Evolutionary conservation across 352 stramenopile species (phyloP).

Genomic region (Pythium sukuiense): DNA sequence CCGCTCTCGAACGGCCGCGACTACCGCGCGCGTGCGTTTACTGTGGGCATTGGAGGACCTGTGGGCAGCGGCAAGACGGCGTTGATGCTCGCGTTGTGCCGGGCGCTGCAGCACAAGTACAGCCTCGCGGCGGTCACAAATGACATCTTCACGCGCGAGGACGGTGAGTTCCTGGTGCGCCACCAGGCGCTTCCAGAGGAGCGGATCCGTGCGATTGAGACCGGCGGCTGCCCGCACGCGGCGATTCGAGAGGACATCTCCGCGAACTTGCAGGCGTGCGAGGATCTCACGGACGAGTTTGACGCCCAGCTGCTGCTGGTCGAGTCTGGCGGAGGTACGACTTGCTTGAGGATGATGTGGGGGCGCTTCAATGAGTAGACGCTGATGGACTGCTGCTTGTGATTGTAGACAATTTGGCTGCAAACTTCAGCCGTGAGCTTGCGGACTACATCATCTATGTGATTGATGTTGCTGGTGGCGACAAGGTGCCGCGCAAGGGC

Average conservation of each 20-base stretch:
- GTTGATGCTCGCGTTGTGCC: conserved; percentile 93
- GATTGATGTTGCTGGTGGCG: conserved; percentile 97
- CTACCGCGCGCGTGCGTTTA: conserved; percentile 89
- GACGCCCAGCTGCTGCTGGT: conserved; percentile 86
- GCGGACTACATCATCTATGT: conserved; percentile 99
- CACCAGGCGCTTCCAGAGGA: conserved; percentile 89
- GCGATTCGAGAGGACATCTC: conserved; percentile 97
- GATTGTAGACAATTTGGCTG: conserved; percentile 93
- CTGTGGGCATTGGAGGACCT: conserved; percentile 95
- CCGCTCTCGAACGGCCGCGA: conserved; percentile 50
- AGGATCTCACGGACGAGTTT: conserved; percentile 93
- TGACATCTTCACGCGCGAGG: conserved; percentile 99
- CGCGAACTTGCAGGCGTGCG: conserved; percentile 95
- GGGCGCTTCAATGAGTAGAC: background rate
- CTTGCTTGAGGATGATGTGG: background rate
- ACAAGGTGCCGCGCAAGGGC: conserved; percentile 98
- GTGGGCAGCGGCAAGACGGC: conserved; percentile 96
- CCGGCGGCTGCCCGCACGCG: conserved; percentile 96
- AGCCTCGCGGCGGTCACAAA: conserved; percentile 93
- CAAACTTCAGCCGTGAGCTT: conserved; percentile 97
- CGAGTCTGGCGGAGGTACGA: conserved; percentile 83
- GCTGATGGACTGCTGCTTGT: background rate
- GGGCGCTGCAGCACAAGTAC: conserved; percentile 75
- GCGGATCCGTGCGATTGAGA: conserved; percentile 96
- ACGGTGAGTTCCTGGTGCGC: conserved; percentile 97